Evolutionary conservation across 23 red algal species (phyloP).

Genomic region (Gracilaria domingensis): DNA sequence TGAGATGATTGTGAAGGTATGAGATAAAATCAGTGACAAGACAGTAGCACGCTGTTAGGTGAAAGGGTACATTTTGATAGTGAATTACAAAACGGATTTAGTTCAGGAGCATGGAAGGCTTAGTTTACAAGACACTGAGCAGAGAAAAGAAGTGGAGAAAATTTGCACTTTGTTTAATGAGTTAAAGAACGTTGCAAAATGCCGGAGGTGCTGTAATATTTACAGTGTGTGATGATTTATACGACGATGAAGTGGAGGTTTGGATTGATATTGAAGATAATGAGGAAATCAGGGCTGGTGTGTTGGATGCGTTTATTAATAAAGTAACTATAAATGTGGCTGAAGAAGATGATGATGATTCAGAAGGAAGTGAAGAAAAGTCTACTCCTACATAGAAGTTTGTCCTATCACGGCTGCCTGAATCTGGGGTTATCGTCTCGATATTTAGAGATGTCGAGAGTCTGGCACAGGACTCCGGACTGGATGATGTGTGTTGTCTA

Average conservation of each 20-base stretch:
- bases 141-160: no score
- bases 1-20: neutral
- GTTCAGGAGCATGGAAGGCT: neutral
- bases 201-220: no score
- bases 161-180: no score
- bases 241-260: no score
- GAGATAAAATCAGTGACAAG: neutral
- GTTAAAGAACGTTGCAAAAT: no score
- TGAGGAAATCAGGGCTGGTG: no score
- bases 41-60: neutral
- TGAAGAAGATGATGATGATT: no score
- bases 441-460: neutral
- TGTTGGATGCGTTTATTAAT: no score
- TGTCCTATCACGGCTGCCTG: no score
- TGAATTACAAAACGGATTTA: neutral
- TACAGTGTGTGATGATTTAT: no score
- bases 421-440: neutral
- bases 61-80: constrained; percentile 1
- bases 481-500: neutral
- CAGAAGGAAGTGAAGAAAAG: neutral
- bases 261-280: no score
- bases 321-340: no score
- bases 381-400: neutral
- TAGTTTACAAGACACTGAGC: neutral
- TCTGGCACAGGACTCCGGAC: neutral